A percentile compares a stretch with the other conserved stretches of the same genome.
Conservation (phyloP, 192 early-diverging fungal species). For the Coemansia sp. region DNA sequence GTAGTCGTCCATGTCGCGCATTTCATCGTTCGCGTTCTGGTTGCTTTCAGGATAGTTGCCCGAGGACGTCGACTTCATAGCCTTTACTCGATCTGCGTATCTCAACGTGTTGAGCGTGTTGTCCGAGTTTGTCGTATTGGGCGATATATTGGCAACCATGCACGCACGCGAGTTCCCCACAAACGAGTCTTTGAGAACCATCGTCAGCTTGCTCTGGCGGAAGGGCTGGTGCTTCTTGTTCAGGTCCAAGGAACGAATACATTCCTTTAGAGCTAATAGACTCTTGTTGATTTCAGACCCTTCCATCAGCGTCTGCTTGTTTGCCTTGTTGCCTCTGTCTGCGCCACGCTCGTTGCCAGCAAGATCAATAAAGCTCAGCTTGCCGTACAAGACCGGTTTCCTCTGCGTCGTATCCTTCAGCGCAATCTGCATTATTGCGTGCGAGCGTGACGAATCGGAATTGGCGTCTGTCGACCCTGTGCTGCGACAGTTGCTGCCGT, state of each 20-base stretch:
- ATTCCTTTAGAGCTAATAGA: conserved; percentile 95
- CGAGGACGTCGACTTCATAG: conserved; percentile 39
- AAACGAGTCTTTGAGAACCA: conserved; percentile 97
- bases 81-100: conserved; percentile 85
- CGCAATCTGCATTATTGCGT: conserved; percentile 94
- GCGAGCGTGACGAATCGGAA: conserved; percentile 91
- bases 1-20: conserved; percentile 44
- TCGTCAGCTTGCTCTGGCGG: conserved; percentile 95
- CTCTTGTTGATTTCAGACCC: conserved; percentile 99
- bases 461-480: conserved; percentile 97
- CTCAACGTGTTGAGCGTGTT: conserved; percentile 96
- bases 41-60: conserved; percentile 18
- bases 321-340: conserved; percentile 86
- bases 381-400: conserved; percentile 68
- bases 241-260: conserved; percentile 95
- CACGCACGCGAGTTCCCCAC: conserved; percentile 97
- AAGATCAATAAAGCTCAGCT: conserved; percentile 97
- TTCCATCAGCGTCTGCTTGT: conserved; percentile 96
- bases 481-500: conserved; percentile 83
- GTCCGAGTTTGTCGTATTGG: conserved; percentile 92
- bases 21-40: conserved; percentile 39
- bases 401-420: conserved; percentile 69
- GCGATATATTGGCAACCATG: conserved; percentile 98
- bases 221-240: conserved; percentile 96
- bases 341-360: conserved; percentile 98